Percentiles rank a stretch among this genome's conserved stretches.
Conservation (phyloP, 2,329 filamentous ascomycete genomes). For the Pseudogymnoascus sp. region DNA sequence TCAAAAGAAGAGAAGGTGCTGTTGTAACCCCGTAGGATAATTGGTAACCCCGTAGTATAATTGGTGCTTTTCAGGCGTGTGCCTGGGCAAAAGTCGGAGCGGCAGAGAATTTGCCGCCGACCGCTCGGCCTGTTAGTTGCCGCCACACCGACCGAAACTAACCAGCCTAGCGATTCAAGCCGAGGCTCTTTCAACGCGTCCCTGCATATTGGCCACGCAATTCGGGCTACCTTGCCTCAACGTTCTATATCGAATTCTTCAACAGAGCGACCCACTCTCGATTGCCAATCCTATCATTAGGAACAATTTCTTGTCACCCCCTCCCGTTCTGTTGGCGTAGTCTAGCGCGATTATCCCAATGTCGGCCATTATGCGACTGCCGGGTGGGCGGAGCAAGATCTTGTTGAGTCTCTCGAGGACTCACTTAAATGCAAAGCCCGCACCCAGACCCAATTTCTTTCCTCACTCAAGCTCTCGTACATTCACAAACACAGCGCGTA, state of each 20-base stretch:
- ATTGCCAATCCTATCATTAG: background rate
- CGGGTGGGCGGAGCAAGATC: background rate
- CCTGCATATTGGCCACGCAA: constrained; percentile 2
- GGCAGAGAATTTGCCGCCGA: background rate
- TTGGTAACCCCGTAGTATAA: background rate
- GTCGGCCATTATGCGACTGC: background rate
- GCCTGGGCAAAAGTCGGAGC: background rate
- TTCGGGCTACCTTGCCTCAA: background rate
- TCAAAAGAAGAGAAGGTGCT: background rate
- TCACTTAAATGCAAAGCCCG: constrained; percentile 1
- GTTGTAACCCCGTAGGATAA: background rate
- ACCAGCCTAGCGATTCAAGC: background rate
- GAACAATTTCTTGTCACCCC: background rate
- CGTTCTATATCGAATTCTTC: background rate
- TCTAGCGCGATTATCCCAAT: background rate
- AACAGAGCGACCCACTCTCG: background rate
- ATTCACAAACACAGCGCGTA: background rate
- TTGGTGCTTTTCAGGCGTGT: background rate
- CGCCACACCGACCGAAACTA: background rate
- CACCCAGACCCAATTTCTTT: background rate
- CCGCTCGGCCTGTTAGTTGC: background rate
- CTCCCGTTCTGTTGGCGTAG: background rate
- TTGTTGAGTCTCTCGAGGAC: background rate
- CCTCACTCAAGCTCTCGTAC: background rate
- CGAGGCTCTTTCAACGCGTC: background rate